A percentile compares a stretch with the other conserved stretches of the same genome.
These are phyloP conservation scores for Setaria italica DNA, from an alignment of 202 grass and related monocot species.

Conservation along the genomic window DNA sequence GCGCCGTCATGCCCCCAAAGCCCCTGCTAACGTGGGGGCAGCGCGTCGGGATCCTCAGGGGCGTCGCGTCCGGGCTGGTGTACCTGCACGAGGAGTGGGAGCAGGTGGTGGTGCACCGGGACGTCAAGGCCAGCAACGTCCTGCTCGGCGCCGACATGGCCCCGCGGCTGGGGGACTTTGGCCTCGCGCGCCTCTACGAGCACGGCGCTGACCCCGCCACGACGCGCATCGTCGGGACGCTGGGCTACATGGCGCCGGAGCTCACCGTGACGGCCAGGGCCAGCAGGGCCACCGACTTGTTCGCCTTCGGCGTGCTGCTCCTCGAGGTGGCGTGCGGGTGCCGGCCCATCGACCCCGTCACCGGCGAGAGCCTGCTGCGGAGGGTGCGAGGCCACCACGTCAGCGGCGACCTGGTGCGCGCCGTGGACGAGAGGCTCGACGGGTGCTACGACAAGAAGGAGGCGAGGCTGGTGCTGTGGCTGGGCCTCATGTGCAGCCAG, in stretches of 20 bases:
- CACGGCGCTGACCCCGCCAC: neutral
- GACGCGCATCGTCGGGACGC: neutral
- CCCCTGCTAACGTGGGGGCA: too few relatives aligned
- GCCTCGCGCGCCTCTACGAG: slow-evolving; percentile 42
- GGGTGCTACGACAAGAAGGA: neutral
- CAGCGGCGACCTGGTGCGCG: neutral
- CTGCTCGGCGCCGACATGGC: slow-evolving; percentile 42
- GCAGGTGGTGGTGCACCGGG: slow-evolving; percentile 52
- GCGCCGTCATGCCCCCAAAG: too few relatives aligned
- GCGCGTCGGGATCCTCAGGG: slow-evolving; percentile 25
- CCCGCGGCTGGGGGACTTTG: slow-evolving; percentile 44
- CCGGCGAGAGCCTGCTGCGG: too few relatives aligned
- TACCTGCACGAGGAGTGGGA: slow-evolving; percentile 57
- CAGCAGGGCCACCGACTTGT: too few relatives aligned
- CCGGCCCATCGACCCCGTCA: too few relatives aligned
- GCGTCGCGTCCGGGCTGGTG: slow-evolving; percentile 42
- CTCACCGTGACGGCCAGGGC: neutral
- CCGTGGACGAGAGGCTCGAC: neutral
- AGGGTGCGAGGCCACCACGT: neutral
- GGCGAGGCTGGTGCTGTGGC: neutral
- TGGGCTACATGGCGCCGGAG: neutral
- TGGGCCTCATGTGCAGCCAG: slow-evolving; percentile 10
- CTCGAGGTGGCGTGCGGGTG: too few relatives aligned
- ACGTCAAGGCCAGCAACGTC: slow-evolving; percentile 46
- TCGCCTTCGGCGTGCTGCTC: too few relatives aligned